A percentile compares a stretch with the other conserved stretches of the same genome.
These are phyloP conservation scores for Aspergillus persii DNA, from an alignment of 2,329 filamentous ascomycete genomes.

Conservation along the genomic window DNA sequence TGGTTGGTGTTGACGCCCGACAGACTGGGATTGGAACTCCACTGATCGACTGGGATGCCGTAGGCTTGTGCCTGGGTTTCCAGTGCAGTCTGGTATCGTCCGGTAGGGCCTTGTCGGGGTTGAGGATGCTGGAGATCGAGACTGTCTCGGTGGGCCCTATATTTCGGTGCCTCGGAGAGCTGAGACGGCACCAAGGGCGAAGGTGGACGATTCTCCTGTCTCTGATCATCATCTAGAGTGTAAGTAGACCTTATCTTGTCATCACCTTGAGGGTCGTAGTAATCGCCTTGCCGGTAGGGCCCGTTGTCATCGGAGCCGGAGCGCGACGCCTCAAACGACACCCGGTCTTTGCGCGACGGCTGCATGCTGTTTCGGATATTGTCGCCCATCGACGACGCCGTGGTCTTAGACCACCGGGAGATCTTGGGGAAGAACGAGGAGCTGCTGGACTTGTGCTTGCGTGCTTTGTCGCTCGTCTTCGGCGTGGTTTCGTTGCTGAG, in stretches of 20 bases:
- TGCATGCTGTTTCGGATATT: conserved; percentile 66
- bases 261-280: conserved; percentile 47
- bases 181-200: conserved; percentile 63
- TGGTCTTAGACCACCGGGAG: conserved; percentile 96
- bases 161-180: conserved; percentile 58
- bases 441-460: conserved; percentile 83
- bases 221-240: conserved; percentile 40
- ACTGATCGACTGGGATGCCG: conserved; percentile 36
- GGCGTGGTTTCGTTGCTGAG: conserved; percentile 79
- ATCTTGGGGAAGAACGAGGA: conserved; percentile 88
- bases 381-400: conserved; percentile 79
- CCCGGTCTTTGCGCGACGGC: conserved; percentile 56
- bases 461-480: conserved; percentile 65
- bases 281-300: conserved; percentile 48
- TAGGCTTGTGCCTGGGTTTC: conserved; percentile 61
- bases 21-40: conserved; percentile 45
- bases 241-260: conserved; percentile 45
- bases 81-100: conserved; percentile 60
- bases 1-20: conserved; percentile 32
- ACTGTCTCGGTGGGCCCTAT: conserved; percentile 63
- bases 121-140: conserved; percentile 64
- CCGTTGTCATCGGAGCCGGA: conserved; percentile 75
- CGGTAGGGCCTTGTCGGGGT: conserved; percentile 60
- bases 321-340: conserved; percentile 65
- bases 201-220: conserved; percentile 50